Conservation (phyloP, 257 asterid genomes). For the Parsonsia alboflavescens region DNA sequence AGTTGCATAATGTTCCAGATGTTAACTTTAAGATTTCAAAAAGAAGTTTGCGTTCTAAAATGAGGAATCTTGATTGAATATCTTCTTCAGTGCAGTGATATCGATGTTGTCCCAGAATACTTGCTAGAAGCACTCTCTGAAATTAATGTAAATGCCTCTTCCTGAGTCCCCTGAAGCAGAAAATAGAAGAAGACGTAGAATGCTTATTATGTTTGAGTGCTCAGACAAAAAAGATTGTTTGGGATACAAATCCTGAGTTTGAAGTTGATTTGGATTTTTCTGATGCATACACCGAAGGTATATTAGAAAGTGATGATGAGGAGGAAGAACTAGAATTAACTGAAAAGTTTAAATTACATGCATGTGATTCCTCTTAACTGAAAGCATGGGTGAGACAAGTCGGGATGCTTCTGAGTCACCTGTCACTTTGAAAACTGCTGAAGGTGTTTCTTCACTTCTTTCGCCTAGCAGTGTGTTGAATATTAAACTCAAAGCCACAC, state of each 20-base stretch:
- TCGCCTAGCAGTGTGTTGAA: constrained; percentile 26
- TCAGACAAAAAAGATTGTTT: constrained; percentile 66
- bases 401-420: constrained; percentile 28
- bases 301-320: constrained; percentile 32
- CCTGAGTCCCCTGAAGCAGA: constrained; percentile 34
- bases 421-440: constrained; percentile 21
- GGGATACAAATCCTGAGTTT: constrained; percentile 42
- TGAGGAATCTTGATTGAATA: constrained; percentile 62
- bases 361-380: constrained; percentile 29
- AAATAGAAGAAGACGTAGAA: constrained; percentile 54
- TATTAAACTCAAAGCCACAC: constrained; percentile 22
- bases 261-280: constrained; percentile 63
- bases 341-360: constrained; percentile 20
- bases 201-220: constrained; percentile 58
- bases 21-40: constrained; percentile 29
- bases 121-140: constrained; percentile 42
- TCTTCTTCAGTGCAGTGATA: constrained; percentile 70
- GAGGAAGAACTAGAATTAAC: constrained; percentile 11
- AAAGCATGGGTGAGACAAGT: constrained; percentile 59
- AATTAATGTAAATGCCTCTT: constrained; percentile 31
- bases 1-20: constrained; percentile 40
- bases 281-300: constrained; percentile 54
- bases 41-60: constrained; percentile 33
- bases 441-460: constrained; percentile 21
- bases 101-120: constrained; percentile 52